A percentile compares a stretch with the other conserved stretches of the same genome.
Conservation (phyloP, 1,284 basidiomycete genomes). For the Coniferiporia weirii region DNA sequence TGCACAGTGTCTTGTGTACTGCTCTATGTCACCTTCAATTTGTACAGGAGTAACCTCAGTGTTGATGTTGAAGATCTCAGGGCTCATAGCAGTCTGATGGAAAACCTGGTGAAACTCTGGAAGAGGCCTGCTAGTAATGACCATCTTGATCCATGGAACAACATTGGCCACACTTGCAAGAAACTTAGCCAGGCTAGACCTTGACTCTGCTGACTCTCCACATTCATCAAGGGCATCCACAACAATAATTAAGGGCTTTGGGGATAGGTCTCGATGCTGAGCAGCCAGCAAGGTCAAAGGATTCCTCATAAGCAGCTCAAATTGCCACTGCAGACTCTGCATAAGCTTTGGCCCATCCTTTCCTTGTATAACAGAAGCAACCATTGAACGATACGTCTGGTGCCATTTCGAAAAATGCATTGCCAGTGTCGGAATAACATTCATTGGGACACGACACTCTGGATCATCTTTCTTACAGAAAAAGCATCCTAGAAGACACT, state of each 20-base stretch:
- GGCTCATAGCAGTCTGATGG: not conserved
- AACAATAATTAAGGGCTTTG: constrained; percentile 5
- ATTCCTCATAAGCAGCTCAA: no score
- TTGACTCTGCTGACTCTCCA: not conserved
- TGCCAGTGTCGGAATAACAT: constrained; percentile 1
- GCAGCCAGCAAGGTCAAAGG: no score
- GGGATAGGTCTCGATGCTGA: not conserved
- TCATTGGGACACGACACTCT: not conserved
- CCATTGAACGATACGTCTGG: not conserved
- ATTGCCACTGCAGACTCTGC: no score
- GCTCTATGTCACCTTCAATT: constrained; percentile 17
- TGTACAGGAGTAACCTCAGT: no score
- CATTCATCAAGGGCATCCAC: constrained; percentile 17
- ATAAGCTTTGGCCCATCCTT: no score
- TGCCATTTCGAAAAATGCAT: constrained; percentile 1
- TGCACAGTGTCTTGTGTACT: no score
- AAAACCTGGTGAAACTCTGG: constrained; percentile 1
- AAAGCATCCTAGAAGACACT: constrained; percentile 4
- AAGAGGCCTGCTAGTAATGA: constrained; percentile 10
- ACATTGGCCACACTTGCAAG: not conserved
- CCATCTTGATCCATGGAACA: constrained; percentile 7
- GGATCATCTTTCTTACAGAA: constrained; percentile 9
- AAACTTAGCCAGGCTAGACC: not conserved
- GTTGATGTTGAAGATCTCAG: no score
- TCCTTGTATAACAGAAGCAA: no score